Evolutionary conservation across 257 asterid genomes (phyloP).

Genomic region (Solanum peruvianum): DNA sequence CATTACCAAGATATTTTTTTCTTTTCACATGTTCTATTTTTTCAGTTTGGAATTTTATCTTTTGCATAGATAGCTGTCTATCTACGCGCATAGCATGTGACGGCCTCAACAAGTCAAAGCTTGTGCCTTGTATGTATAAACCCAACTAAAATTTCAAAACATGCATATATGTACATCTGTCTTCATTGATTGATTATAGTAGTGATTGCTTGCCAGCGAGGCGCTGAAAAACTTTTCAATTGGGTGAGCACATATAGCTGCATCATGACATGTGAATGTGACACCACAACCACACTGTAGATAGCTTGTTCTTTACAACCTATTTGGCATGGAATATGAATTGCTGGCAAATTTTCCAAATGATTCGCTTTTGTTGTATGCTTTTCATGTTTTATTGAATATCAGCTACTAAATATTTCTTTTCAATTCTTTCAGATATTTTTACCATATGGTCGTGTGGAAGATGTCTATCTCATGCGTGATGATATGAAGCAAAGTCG

Average conservation of each 20-base stretch:
- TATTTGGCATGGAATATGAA: not conserved
- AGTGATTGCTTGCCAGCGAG: not conserved
- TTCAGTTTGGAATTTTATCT: not conserved
- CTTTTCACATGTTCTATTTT: not conserved
- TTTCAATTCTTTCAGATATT: constrained; percentile 47
- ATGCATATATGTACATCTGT: not conserved
- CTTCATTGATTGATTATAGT: not conserved
- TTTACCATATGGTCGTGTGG: constrained; percentile 76
- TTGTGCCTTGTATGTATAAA: not conserved
- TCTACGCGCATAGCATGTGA: not conserved
- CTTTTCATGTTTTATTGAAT: not conserved
- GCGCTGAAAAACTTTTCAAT: not conserved
- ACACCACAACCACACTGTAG: not conserved
- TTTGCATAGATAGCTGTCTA: not conserved
- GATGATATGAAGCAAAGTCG: constrained; percentile 97
- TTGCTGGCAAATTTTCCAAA: not conserved
- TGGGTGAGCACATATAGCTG: not conserved
- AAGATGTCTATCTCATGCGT: constrained; percentile 98
- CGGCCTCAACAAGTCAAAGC: not conserved
- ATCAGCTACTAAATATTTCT: not conserved
- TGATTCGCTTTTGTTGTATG: not conserved
- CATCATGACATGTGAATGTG: not conserved
- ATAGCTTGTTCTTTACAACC: not conserved
- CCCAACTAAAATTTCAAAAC: not conserved
- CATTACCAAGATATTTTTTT: not conserved